Base-by-base conservation (phyloP, 106 monocot genomes). In the Amphibolis antarctica region DNA sequence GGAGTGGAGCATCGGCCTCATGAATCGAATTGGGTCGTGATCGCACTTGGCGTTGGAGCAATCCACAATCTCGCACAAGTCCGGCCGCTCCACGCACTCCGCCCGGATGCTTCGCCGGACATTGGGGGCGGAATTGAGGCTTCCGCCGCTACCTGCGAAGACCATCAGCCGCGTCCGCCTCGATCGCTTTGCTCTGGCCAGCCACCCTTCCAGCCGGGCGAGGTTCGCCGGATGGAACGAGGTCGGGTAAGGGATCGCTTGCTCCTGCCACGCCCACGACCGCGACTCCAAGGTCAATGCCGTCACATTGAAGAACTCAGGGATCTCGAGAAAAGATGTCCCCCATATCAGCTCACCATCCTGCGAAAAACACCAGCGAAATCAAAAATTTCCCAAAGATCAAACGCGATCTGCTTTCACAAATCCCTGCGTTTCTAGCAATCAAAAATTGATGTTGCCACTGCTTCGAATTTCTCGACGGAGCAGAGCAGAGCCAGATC, bases 181-280 rank as follows among this genome's bases (percentile, higher is more conserved):
- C 13, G 89, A 76, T 12, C 43, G 53, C 18, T 74, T 49, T 10
- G 84, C 94, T 26, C 94, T 83, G 11, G 70, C 42, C 65, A 86
- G 66, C 89, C 89, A 89, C 42, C 74, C 54, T 5, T 76, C 75
- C 53, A 96, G 84, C 19, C 79, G 67, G 24, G 69, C 46, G 53
- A 86, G 64, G 55, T 74, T 82, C 42, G 86, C 58, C 5, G 96
- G 96, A 64, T 96, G 96, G 78, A 90, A 96, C 46, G 89, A 86
- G 24, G 90, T 90, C 42, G 77, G 70, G 62, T 82, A 76, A 20
- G 96, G 89, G 46, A 96, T 63, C 18, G 89, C 86, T 42, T 83
- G 96, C 76, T 96, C 96, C 76, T 96, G 96, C 89, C 82, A 90
- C 1, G 86, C 76, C 69, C 72, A 90, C 2, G 80, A 62, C 12